Evolutionary conservation across 441 rosid genomes (phyloP), one percentile per base, ranked within the genome.

Genomic region (Erodium trifolium): DNA sequence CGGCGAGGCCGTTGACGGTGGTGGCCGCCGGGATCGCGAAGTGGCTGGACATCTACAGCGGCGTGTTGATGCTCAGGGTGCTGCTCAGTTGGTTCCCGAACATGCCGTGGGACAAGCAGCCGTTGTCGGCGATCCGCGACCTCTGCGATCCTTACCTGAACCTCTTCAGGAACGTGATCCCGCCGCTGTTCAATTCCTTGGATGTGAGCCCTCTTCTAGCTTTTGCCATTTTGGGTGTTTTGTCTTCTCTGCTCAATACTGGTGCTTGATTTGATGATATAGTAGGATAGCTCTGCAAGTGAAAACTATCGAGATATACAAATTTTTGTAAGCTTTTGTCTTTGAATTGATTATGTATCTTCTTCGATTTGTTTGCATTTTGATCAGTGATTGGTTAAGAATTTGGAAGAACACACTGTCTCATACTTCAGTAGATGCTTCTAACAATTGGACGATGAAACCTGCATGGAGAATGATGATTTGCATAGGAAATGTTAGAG

Each of bases 41-140:
- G 72, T 90, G 97, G 97, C 85, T 90, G 0, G 93, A 92, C 60
- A 85, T 90, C 10, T 88, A 90, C 84, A 90, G 93, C 17, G 93
- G 90, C 70, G 96, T 88, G 59, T 71, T 93, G 76, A 79, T 88
- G 96, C 89, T 93, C 49, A 82, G 96, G 83, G 98, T 90, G 59
- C 81, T 93, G 76, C 91, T 90, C 4, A 87, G 97, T 75, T 92
- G 96, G 98, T 92, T 92, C 76, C 97, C 96, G 0, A 92, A 92
- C 71, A 86, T 87, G 3, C 96, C 93, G 0, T 90, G 92, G 97
- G 94, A 93, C 53, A 77, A 89, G 16, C 97, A 88, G 78, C 94
- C 96, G 0, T 72, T 90, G 35, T 84, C 91, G 5, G 97, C 93
- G 1, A 86, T 89, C 3, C 80, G 92, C 71, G 97, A 87, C 78